Percentiles rank a stretch among this genome's conserved stretches.
These are phyloP conservation scores for Cladosporium sp. DNA, from an alignment of 2,329 filamentous ascomycete genomes.

Conservation along the genomic window DNA sequence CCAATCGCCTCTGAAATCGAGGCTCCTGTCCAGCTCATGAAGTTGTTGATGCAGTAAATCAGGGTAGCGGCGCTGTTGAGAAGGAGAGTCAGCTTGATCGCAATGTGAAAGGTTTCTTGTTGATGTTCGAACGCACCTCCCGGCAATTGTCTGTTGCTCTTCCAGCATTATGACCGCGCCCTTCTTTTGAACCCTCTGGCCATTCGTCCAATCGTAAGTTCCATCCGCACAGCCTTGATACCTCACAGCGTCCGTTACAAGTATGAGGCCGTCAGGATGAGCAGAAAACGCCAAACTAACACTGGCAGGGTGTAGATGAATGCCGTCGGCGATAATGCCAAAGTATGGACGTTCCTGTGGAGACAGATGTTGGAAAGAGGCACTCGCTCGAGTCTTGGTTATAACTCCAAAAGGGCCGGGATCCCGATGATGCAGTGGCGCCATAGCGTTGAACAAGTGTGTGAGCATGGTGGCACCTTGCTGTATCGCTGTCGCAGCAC, in stretches of 20 bases:
- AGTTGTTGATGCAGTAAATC: slow-evolving; percentile 77
- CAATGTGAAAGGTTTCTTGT: no score
- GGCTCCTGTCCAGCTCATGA: slow-evolving; percentile 67
- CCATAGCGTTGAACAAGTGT: slow-evolving; percentile 92
- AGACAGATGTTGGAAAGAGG: slow-evolving; percentile 20
- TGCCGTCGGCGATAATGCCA: slow-evolving; percentile 84
- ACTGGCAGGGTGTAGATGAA: slow-evolving; percentile 81
- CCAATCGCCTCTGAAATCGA: slow-evolving; percentile 63
- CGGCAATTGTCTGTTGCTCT: slow-evolving; percentile 72
- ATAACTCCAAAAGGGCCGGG: slow-evolving; percentile 85
- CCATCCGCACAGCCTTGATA: slow-evolving; percentile 83
- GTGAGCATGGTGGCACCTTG: slow-evolving; percentile 84
- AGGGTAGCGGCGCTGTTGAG: slow-evolving; percentile 42
- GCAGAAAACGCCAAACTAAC: slow-evolving; percentile 86
- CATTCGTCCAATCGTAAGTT: slow-evolving; percentile 79
- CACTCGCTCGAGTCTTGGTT: slow-evolving; percentile 48
- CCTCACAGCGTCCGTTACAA: slow-evolving; percentile 91
- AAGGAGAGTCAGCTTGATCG: neutral
- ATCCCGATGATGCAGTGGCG: slow-evolving; percentile 82
- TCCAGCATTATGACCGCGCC: slow-evolving; percentile 70
- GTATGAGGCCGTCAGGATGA: slow-evolving; percentile 76
- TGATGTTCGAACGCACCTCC: slow-evolving; percentile 15
- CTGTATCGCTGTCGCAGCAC: slow-evolving; percentile 66
- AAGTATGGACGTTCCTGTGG: slow-evolving; percentile 62
- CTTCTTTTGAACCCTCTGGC: slow-evolving; percentile 61